Evolutionary conservation across 768 basidiomycete genomes (phyloP), one percentile per base, ranked within the genome.

Genomic region (Ephemerocybe angulata): DNA sequence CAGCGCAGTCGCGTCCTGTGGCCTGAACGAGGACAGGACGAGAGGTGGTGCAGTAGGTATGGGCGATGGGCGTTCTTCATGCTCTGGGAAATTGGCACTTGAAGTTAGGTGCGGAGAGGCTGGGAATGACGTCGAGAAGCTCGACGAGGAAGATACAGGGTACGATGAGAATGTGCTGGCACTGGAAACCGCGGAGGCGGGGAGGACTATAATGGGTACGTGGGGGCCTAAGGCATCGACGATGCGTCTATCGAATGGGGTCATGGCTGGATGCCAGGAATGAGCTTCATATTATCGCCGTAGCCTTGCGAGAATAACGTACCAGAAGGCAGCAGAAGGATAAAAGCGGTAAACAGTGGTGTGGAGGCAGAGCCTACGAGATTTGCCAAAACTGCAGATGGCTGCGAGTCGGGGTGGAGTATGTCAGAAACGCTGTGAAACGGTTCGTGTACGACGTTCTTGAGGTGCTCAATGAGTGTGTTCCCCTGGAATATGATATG

Each of bases 331-430:
- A 81, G 70, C 27, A 84, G 61, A 54, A 86, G 71, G 47, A 87
- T 67, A 52, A 87, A 70, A 13, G 81, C 84, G 6, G 84, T 86
- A 63, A 81, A 82, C 44, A 88, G 62, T 3, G 84, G 83, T 6
- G 82, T 75, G 31, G 73, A 75, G 1, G 84, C 72, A 3, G 85
- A 82, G 10, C 85, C 79, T 27, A 87, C 70, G 8, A 88, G 71
- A 50, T 71, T 76, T 5, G 81, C 74, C 17, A 86, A 63, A 3
- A 76, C 60, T 7, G 73, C 64, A 28, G 79, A 85, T 4, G 86
- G 81, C 29, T 79, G 74, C 38, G 74, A 74, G 7, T 74, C 71
- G 8, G 77, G 81, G 57, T 82, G 76, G 19, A 88, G 67, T 11
- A 82, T 71, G n/a, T 79, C 76, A 42, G 78, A 63, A 15, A 88